Evolutionary conservation across 2,329 filamentous ascomycete species (phyloP), one percentile per base, ranked within the genome.

Genomic region (Fusarium compactum): DNA sequence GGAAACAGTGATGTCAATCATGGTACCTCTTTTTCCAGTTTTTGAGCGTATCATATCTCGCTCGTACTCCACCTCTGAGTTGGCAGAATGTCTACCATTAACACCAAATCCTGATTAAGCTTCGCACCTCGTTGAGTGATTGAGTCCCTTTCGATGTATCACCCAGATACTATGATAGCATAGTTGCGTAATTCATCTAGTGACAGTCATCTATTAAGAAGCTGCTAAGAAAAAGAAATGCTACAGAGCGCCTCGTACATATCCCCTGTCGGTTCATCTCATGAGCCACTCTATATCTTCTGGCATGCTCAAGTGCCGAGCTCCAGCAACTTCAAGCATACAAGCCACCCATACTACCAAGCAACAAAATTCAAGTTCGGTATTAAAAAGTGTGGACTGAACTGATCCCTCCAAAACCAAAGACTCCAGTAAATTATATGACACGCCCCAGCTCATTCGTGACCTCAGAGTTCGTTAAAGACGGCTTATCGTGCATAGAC

Each of bases 401-500:
- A 78, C 77, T 77, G 72, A 75, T 78, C 75, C 78, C 73, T 78
- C 78, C 77, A 79, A 79, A 79, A 73, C 74, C 79, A 79, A 80
- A 73, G 78, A 81, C 80, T 81, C 80, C 79, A 75, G 77, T 76
- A 78, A 80, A 80, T 67, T 77, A 79, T 78, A 79, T 75, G 76
- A 76, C 71, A 71, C 71, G 67, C 73, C 70, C 69, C 62, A 69
- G 66, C 75, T 74, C 71, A 70, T 72, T 62, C 74, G 75, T 72
- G 70, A 73, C 74, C 65, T 58, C 71, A 55, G 71, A 73, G 67
- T 70, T 60, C 60, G 24, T 50, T 57, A 71, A 76, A 70, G 69
- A 72, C 69, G 71, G 71, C 67, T 73, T 65, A 67, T 74, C 75
- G 74, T 75, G 59, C 70, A 63, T 63, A 63, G 62, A 74, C 62